phyloP scores from a whole-genome alignment of 2,329 filamentous ascomycete genomes.

The Botrytis elliptica region DNA sequence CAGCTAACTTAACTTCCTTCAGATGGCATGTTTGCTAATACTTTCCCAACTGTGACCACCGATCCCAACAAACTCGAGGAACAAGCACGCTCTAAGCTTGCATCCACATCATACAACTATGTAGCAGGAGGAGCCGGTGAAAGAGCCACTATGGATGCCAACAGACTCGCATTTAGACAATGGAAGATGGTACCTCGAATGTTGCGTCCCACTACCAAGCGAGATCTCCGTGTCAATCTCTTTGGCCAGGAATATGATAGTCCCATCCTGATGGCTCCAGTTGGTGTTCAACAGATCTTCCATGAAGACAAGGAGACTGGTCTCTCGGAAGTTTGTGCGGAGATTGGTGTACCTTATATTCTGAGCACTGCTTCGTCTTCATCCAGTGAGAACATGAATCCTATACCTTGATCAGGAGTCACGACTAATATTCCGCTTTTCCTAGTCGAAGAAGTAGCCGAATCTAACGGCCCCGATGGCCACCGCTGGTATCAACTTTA shows the following conservation, averaged over 20 bases:
- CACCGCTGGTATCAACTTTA: slow-evolving; percentile 73
- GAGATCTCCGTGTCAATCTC: slow-evolving; percentile 42
- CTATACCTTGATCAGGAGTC: background rate
- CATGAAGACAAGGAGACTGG: slow-evolving; percentile 65
- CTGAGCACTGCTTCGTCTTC: slow-evolving; percentile 60
- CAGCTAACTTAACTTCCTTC: background rate
- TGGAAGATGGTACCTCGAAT: slow-evolving; percentile 62
- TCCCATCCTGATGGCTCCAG: slow-evolving; percentile 63
- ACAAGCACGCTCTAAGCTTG: slow-evolving; percentile 52
- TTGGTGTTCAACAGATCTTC: slow-evolving; percentile 68
- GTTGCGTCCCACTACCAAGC: slow-evolving; percentile 46
- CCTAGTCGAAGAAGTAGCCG: slow-evolving; percentile 65
- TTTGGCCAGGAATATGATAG: slow-evolving; percentile 50
- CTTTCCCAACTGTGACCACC: slow-evolving; percentile 54
- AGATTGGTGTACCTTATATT: slow-evolving; percentile 63
- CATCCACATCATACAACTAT: slow-evolving; percentile 55
- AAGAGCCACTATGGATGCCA: slow-evolving; percentile 60
- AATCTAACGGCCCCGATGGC: slow-evolving; percentile 52
- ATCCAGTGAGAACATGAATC: slow-evolving; percentile 1
- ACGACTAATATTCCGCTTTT: slow-evolving; percentile 35
- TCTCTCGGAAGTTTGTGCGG: slow-evolving; percentile 59
- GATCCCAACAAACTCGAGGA: slow-evolving; percentile 57
- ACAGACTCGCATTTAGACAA: slow-evolving; percentile 62
- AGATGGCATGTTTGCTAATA: slow-evolving; percentile 50
- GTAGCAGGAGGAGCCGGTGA: slow-evolving; percentile 62